phyloP scores from a whole-genome alignment of 1,284 basidiomycete genomes.

The Trichosporon asahii region DNA sequence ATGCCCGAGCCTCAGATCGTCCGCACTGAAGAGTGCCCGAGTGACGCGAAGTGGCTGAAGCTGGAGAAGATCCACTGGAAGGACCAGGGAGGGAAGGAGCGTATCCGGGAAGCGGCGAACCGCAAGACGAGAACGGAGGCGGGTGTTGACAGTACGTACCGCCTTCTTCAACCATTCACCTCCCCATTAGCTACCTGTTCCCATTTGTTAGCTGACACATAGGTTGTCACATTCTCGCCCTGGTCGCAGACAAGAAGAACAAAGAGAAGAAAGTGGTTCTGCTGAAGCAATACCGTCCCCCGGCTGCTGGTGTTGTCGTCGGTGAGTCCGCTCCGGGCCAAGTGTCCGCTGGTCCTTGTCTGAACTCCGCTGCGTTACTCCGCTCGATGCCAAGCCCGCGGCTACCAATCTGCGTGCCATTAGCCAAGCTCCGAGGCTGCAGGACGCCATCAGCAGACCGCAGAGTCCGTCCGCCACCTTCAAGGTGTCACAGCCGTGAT shows the following conservation, averaged over 20 bases:
- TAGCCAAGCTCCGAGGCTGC: background rate
- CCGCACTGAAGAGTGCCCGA: conserved; percentile 35
- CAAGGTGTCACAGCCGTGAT: too few species aligned
- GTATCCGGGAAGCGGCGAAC: conserved; percentile 81
- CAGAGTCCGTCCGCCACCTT: background rate
- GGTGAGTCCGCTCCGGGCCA: conserved; percentile 54
- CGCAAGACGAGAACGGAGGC: conserved; percentile 68
- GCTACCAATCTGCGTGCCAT: background rate
- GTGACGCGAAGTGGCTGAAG: conserved; percentile 49
- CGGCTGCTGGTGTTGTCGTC: conserved; percentile 67
- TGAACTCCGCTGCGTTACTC: background rate
- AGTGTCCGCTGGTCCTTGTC: background rate
- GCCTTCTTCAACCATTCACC: background rate
- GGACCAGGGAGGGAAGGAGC: conserved; percentile 70
- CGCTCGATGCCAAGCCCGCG: too few species aligned
- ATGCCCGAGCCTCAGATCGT: conserved; percentile 34
- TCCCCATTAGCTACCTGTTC: background rate
- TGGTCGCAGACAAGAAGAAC: conserved; percentile 65
- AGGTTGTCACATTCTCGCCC: conserved; percentile 76
- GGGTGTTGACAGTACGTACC: conserved; percentile 70
- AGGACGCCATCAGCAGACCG: too few species aligned
- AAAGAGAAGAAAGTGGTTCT: conserved; percentile 65
- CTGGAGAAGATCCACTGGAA: conserved; percentile 60
- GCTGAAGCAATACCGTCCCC: conserved; percentile 83
- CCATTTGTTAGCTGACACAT: background rate